These are phyloP conservation scores for Sinapis alba DNA, from an alignment of 441 rosid species.

Conservation along the genomic window DNA sequence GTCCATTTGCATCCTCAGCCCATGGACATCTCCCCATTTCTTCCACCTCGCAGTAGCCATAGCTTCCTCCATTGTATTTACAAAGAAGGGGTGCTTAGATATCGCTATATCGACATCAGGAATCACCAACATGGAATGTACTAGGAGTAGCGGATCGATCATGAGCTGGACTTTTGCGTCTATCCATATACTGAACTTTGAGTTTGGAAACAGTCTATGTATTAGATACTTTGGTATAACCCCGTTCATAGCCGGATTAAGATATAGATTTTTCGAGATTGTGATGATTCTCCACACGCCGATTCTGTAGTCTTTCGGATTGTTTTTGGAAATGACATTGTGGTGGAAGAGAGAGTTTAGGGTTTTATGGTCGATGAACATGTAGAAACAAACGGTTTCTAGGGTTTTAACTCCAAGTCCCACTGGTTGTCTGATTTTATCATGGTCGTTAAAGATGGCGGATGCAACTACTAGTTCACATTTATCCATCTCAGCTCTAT, in stretches of 20 bases:
- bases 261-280: constrained; percentile 49
- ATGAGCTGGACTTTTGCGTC: constrained; percentile 81
- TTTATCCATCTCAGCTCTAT: constrained; percentile 71
- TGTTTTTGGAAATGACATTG: constrained; percentile 43
- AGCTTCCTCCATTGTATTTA: constrained; percentile 88
- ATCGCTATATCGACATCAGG: constrained; percentile 70
- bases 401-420: constrained; percentile 74
- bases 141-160: constrained; percentile 79
- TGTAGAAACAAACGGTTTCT: constrained; percentile 69
- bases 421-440: constrained; percentile 82
- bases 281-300: constrained; percentile 79
- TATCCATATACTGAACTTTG: constrained; percentile 85
- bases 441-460: constrained; percentile 86
- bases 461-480: constrained; percentile 83
- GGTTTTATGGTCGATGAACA: constrained; percentile 79
- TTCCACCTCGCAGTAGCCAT: constrained; percentile 95
- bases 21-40: constrained; percentile 79
- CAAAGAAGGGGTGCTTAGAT: constrained; percentile 69
- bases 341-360: constrained; percentile 51
- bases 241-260: constrained; percentile 84
- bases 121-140: constrained; percentile 66
- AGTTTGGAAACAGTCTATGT: constrained; percentile 80
- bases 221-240: constrained; percentile 75
- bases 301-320: constrained; percentile 33
- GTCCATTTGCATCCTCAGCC: constrained; percentile 79